Percentiles rank a stretch among this genome's conserved stretches.
Evolutionary conservation across 2,329 filamentous ascomycete genomes (phyloP).

Genomic region (Ophiostoma montium): DNA sequence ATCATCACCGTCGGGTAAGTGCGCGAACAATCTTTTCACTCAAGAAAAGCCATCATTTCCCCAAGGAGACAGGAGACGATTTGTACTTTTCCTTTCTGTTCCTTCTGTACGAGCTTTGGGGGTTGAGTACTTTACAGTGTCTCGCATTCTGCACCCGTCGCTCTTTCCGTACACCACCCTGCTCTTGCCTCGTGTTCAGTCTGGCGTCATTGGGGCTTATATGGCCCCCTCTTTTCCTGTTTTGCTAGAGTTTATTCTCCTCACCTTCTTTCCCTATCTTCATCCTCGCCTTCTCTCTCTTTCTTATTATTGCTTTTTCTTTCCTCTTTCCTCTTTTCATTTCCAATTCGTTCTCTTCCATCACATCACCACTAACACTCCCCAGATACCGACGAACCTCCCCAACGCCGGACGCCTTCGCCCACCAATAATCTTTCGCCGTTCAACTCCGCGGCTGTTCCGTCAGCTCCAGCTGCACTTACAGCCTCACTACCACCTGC

Average conservation of each 20-base stretch:
- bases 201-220: too few relatives aligned
- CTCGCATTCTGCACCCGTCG: too few relatives aligned
- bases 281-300: not conserved
- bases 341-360: not conserved
- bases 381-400: slow-evolving; percentile 9
- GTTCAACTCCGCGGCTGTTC: not conserved
- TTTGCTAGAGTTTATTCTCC: not conserved
- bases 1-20: slow-evolving; percentile 19
- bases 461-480: not conserved
- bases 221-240: not conserved
- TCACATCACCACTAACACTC: not conserved
- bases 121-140: not conserved
- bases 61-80: too few relatives aligned
- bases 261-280: not conserved
- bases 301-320: not conserved
- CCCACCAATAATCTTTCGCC: not conserved
- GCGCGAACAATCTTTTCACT: not conserved
- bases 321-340: not conserved
- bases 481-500: not conserved
- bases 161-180: not conserved
- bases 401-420: not conserved
- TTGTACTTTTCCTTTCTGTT: too few relatives aligned
- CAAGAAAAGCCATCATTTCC: too few relatives aligned
- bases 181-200: not conserved
- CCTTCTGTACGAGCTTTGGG: too few relatives aligned